A percentile compares a stretch with the other conserved stretches of the same genome.
Evolutionary conservation across 495 filamentous ascomycete species (phyloP).

Genomic region (Rhypophila decipiens): DNA sequence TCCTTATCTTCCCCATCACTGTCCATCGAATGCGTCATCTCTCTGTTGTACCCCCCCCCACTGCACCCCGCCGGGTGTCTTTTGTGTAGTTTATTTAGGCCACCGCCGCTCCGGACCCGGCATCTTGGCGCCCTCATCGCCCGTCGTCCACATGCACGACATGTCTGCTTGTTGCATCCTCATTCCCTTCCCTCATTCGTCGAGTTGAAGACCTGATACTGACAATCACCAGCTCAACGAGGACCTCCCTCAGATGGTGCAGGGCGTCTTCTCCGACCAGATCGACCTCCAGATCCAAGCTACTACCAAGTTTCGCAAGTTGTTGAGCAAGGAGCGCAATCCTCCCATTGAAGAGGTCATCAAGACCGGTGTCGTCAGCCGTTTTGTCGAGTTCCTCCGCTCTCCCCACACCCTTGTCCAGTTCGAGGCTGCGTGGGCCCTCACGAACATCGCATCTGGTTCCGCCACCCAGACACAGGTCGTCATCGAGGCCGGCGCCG

Average conservation of each 20-base stretch:
- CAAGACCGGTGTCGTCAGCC: constrained; percentile 93
- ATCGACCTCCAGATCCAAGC: constrained; percentile 97
- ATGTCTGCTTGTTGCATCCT: too few species aligned
- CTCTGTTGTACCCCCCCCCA: constrained; percentile 5
- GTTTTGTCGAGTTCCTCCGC: constrained; percentile 97
- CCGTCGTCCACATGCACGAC: too few species aligned
- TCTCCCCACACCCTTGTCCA: constrained; percentile 98
- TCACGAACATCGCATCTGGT: constrained; percentile 98
- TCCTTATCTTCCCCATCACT: not conserved
- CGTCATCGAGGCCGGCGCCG: constrained; percentile 96
- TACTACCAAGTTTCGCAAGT: constrained; percentile 98
- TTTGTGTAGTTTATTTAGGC: too few species aligned
- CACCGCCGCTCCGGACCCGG: not conserved
- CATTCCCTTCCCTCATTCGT: not conserved
- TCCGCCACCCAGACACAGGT: constrained; percentile 97
- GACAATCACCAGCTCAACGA: constrained; percentile 72
- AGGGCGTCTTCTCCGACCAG: constrained; percentile 95
- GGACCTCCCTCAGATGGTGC: constrained; percentile 96
- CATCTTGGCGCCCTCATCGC: not conserved
- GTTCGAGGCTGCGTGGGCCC: constrained; percentile 98
- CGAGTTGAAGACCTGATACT: constrained; percentile 14
- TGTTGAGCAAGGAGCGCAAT: constrained; percentile 97
- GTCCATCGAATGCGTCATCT: not conserved
- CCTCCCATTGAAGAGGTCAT: constrained; percentile 99
- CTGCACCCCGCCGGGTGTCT: constrained; percentile 9